Conservation (phyloP, 768 basidiomycete genomes). For the Rhizopogon vesiculosus region DNA sequence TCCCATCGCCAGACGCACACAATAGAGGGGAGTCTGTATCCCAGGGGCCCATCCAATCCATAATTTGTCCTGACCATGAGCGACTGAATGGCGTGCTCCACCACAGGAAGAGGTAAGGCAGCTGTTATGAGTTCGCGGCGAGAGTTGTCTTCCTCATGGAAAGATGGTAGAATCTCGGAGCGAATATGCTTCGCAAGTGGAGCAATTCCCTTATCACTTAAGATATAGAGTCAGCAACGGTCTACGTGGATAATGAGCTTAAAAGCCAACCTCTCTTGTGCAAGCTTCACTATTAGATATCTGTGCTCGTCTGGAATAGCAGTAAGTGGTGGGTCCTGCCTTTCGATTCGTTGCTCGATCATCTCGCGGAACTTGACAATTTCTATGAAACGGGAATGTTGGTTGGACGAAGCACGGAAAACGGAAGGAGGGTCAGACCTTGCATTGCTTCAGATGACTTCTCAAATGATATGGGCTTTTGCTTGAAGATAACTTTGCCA, state of each 20-base stretch:
- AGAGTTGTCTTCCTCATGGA: slow-evolving; percentile 49
- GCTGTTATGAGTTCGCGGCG: slow-evolving; percentile 29
- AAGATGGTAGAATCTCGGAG: slow-evolving; percentile 58
- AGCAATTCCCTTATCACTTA: slow-evolving; percentile 67
- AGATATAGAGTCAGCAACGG: not conserved
- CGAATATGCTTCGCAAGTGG: slow-evolving; percentile 67
- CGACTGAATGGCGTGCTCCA: slow-evolving; percentile 63
- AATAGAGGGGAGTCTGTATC: slow-evolving; percentile 54
- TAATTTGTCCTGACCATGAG: slow-evolving; percentile 74
- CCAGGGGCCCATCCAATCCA: slow-evolving; percentile 54
- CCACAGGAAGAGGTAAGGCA: slow-evolving; percentile 36
- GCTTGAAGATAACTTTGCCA: slow-evolving; percentile 71
- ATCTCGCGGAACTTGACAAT: slow-evolving; percentile 74
- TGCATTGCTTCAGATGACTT: slow-evolving; percentile 80
- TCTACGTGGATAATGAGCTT: not conserved
- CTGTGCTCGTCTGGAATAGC: slow-evolving; percentile 64
- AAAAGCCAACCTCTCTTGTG: slow-evolving; percentile 72
- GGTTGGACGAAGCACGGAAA: not conserved
- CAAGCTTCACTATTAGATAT: slow-evolving; percentile 75
- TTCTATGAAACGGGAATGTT: slow-evolving; percentile 27
- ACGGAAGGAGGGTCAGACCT: slow-evolving; percentile 39
- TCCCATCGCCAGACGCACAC: slow-evolving; percentile 87
- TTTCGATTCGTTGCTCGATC: slow-evolving; percentile 51
- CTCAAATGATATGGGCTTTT: slow-evolving; percentile 70
- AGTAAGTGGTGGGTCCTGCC: slow-evolving; percentile 44